These are phyloP conservation scores for Cyclaneusma minus DNA, from an alignment of 2,329 filamentous ascomycete genomes.

Conservation along the genomic window DNA sequence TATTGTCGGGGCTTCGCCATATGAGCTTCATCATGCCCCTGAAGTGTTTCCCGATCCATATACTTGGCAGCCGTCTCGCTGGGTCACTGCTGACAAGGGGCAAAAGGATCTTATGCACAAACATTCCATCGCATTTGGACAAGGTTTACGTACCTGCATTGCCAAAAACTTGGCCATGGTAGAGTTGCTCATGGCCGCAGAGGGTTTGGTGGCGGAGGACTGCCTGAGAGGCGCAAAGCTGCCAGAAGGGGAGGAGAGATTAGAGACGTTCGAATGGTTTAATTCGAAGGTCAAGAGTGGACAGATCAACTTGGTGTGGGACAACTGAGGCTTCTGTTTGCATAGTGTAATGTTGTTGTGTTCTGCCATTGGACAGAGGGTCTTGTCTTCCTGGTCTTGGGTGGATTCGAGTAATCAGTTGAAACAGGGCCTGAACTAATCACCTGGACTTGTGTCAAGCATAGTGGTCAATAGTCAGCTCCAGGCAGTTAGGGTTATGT, in stretches of 20 bases:
- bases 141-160: slow-evolving; percentile 31
- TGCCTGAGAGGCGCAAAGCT: slow-evolving; percentile 27
- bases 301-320: slow-evolving; percentile 24
- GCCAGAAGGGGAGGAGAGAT: slow-evolving; percentile 24
- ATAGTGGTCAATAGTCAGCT: no score
- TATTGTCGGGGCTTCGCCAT: slow-evolving; percentile 27
- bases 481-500: no score
- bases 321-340: no score
- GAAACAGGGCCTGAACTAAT: no score
- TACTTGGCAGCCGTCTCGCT: slow-evolving; percentile 30
- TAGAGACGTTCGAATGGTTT: slow-evolving; percentile 40
- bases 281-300: slow-evolving; percentile 34
- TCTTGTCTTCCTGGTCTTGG: no score
- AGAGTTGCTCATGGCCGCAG: slow-evolving; percentile 26
- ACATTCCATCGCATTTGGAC: slow-evolving; percentile 31
- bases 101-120: slow-evolving; percentile 19
- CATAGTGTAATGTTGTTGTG: no score
- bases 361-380: no score
- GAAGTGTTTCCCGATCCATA: slow-evolving; percentile 25
- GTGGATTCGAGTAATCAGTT: no score
- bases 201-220: slow-evolving; percentile 25
- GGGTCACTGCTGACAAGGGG: slow-evolving; percentile 21
- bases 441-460: no score
- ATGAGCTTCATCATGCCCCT: slow-evolving; percentile 29
- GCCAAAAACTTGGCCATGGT: slow-evolving; percentile 29